phyloP scores from a whole-genome alignment of 1,139 yeast genomes.

The Wickerhamomyces sp. region DNA sequence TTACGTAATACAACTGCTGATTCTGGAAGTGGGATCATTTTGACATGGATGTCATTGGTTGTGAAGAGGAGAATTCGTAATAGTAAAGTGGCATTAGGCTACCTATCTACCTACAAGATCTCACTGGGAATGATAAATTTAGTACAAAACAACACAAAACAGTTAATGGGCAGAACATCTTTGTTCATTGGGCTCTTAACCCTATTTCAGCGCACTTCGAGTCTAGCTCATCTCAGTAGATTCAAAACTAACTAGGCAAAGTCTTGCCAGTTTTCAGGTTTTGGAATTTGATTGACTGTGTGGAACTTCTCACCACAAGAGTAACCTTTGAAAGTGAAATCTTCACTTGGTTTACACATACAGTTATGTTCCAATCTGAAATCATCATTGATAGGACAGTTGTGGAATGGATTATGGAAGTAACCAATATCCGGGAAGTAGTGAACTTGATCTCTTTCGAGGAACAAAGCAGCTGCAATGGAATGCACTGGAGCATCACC shows the following conservation, averaged over 20 bases:
- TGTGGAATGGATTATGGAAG: constrained; percentile 49
- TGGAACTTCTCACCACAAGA: constrained; percentile 75
- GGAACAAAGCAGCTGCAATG: constrained; percentile 47
- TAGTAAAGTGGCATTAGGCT: too few species aligned
- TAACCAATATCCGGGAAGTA: constrained; percentile 55
- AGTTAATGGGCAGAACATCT: too few species aligned
- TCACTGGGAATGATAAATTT: too few species aligned
- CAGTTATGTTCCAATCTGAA: constrained; percentile 43
- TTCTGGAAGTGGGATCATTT: too few species aligned
- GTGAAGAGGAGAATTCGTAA: too few species aligned
- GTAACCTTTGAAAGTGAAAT: constrained; percentile 70
- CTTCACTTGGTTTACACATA: constrained; percentile 39
- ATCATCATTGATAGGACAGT: constrained; percentile 33
- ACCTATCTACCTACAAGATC: too few species aligned
- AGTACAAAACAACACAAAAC: too few species aligned
- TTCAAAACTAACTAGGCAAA: constrained; percentile 28
- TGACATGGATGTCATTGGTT: too few species aligned
- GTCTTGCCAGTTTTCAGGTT: constrained; percentile 74
- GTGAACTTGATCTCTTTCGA: constrained; percentile 42
- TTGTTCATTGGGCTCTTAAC: too few species aligned
- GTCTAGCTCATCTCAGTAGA: too few species aligned
- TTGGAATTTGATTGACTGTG: constrained; percentile 49
- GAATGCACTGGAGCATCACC: constrained; percentile 65
- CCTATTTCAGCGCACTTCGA: too few species aligned
- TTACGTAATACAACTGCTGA: too few species aligned